Base-by-base conservation (phyloP, 331 rosid species). In the Ulmus americana region DNA sequence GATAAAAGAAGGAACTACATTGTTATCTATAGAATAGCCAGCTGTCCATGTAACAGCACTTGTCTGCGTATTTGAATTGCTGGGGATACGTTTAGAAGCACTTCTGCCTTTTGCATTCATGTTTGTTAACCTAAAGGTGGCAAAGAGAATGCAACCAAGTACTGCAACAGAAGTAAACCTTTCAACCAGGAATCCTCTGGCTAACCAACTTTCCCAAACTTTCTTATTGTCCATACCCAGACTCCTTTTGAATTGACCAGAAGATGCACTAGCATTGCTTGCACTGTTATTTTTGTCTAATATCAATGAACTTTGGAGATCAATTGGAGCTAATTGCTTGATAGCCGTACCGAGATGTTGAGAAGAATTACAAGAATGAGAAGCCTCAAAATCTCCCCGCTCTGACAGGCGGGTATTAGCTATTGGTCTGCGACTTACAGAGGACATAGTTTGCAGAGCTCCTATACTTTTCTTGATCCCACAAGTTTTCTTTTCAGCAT, bases 291-390 rank as follows among this genome's bases (percentile, higher is more conserved):
- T 81, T 77, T 80, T 90, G 16, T 79, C 90, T 42, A 84, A 70
- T 66, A 83, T 74, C 62, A 85, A 71, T 1, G 96, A 84, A 78
- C 76, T 85, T 67, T 77, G 90, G 69, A 83, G 60, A 76, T 83
- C 90, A 67, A 81, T 82, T 47, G 95, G 91, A 68, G 97, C 67
- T 73, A 92, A 82, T 80, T 86, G 91, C 85, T 88, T 87, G 59
- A 94, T 84, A 55, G 95, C 85, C 42, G 81, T 79, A 52, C 95
- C 97, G 55, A 84, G 62, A 80, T 77, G 77, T 59, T 80, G 79
- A 67, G 95, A 83, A 76, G 95, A 74, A 74, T 77, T 86, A 70
- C 70, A 74, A 55, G 95, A 64, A 65, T 68, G 78, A 77, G 91
- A 77, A 38, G 82, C 87, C 71, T 85, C 81, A 51, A 79, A 76